phyloP scores from a whole-genome alignment of 306 rosid species.

The Cucurbita moschata region DNA sequence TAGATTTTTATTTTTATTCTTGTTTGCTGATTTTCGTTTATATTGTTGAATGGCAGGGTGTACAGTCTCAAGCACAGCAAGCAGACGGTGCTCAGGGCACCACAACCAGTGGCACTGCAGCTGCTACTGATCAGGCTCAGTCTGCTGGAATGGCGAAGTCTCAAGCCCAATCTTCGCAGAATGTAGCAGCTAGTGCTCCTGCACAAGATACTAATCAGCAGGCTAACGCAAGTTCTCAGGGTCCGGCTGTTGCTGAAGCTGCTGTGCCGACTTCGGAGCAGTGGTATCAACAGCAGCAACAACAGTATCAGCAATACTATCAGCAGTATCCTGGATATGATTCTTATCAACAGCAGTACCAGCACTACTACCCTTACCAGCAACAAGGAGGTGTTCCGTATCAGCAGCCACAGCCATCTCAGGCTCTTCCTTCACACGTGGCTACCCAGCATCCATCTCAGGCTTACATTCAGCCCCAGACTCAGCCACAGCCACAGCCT shows the following conservation, averaged over 20 bases:
- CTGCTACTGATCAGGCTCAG: conserved; percentile 45
- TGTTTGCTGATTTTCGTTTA: not conserved
- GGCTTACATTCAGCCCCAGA: conserved; percentile 18
- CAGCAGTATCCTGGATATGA: conserved; percentile 93
- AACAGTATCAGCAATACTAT: conserved; percentile 77
- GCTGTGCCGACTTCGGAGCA: conserved; percentile 54
- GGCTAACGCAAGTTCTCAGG: conserved; percentile 38
- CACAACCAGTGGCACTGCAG: conserved; percentile 27
- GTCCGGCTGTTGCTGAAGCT: conserved; percentile 40
- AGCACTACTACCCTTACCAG: conserved; percentile 72
- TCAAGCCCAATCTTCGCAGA: conserved; percentile 48
- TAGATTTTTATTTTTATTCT: not conserved
- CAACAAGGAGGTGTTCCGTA: conserved; percentile 43
- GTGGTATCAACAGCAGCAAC: conserved; percentile 87
- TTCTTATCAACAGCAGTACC: conserved; percentile 82
- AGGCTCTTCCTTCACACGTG: conserved; percentile 27
- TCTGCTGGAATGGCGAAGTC: conserved; percentile 25
- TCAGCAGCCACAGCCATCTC: conserved; percentile 33
- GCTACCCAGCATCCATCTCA: conserved; percentile 28
- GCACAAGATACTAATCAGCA: conserved; percentile 53
- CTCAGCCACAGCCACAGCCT: conserved; percentile 20
- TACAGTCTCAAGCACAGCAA: conserved; percentile 61
- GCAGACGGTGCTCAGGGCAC: conserved; percentile 27
- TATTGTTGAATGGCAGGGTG: conserved; percentile 44
- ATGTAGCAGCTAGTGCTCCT: conserved; percentile 24